Evolutionary conservation across 2,329 filamentous ascomycete species (phyloP).

Genomic region (Sordariomycetes sp.): DNA sequence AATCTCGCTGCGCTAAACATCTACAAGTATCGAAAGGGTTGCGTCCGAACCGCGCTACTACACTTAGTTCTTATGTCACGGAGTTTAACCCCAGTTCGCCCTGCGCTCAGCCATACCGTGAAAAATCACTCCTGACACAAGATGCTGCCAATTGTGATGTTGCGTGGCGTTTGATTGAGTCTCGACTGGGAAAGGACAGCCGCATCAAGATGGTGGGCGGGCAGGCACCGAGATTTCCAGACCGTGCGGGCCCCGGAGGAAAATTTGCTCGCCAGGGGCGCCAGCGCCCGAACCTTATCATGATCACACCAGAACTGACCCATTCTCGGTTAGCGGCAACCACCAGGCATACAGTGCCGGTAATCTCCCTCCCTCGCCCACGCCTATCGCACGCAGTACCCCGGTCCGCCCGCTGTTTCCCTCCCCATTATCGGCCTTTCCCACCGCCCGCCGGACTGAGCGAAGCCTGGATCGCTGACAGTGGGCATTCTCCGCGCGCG

Average conservation of each 20-base stretch:
- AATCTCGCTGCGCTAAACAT: too few relatives aligned
- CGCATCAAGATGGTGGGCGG: background rate
- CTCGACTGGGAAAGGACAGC: background rate
- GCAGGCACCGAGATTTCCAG: background rate
- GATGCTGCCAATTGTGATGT: background rate
- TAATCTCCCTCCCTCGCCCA: background rate
- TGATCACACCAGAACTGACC: background rate
- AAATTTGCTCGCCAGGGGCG: background rate
- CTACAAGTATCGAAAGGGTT: too few relatives aligned
- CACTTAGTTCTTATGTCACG: too few relatives aligned
- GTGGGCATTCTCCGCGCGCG: background rate
- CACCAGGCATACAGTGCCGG: background rate
- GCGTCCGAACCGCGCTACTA: too few relatives aligned
- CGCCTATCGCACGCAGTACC: background rate
- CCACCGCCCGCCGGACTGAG: background rate
- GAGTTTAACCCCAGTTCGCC: too few relatives aligned
- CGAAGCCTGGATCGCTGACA: background rate
- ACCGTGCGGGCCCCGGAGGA: background rate
- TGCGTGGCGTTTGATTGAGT: background rate
- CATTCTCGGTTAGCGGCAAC: background rate
- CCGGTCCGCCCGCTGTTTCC: background rate
- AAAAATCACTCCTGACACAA: background rate
- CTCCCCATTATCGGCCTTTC: background rate
- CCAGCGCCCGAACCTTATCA: background rate
- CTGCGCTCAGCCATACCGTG: too few relatives aligned